These are phyloP conservation scores for Suillus clintonianus DNA, from an alignment of 768 basidiomycete genomes.

Conservation along the genomic window DNA sequence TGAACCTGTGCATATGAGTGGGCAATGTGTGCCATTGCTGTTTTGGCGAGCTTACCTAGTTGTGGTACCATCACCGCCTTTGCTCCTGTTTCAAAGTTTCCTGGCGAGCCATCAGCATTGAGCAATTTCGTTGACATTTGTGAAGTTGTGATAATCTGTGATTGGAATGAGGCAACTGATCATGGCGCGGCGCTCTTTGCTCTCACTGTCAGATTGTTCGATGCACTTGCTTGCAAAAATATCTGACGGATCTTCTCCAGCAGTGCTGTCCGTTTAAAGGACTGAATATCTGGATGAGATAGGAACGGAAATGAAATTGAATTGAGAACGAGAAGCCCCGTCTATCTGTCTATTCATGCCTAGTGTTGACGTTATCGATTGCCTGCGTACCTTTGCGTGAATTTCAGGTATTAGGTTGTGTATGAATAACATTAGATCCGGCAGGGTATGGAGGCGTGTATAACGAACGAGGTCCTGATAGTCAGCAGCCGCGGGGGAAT, in stretches of 20 bases:
- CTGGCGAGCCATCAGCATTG: conserved; percentile 62
- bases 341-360: conserved; percentile 34
- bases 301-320: conserved; percentile 74
- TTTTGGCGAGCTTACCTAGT: conserved; percentile 43
- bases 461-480: conserved; percentile 25
- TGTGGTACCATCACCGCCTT: conserved; percentile 67
- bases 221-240: conserved; percentile 50
- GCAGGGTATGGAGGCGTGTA: conserved; percentile 42
- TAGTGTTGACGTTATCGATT: background rate
- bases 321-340: conserved; percentile 61
- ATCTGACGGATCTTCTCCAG: conserved; percentile 54
- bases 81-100: conserved; percentile 64
- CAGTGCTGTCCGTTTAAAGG: conserved; percentile 41
- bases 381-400: conserved; percentile 46
- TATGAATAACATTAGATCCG: conserved; percentile 61
- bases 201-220: conserved; percentile 52
- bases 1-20: conserved; percentile 22
- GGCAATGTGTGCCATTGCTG: background rate
- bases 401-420: conserved; percentile 53
- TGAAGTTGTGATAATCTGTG: conserved; percentile 58
- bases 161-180: conserved; percentile 8
- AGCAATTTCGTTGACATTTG: conserved; percentile 73
- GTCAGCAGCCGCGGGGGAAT: conserved; percentile 41
- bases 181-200: conserved; percentile 2
- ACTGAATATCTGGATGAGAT: conserved; percentile 39